Percentiles rank a stretch among this genome's conserved stretches.
phyloP scores from a whole-genome alignment of 192 early-diverging fungal genomes.

The Backusella mclennaniae region DNA sequence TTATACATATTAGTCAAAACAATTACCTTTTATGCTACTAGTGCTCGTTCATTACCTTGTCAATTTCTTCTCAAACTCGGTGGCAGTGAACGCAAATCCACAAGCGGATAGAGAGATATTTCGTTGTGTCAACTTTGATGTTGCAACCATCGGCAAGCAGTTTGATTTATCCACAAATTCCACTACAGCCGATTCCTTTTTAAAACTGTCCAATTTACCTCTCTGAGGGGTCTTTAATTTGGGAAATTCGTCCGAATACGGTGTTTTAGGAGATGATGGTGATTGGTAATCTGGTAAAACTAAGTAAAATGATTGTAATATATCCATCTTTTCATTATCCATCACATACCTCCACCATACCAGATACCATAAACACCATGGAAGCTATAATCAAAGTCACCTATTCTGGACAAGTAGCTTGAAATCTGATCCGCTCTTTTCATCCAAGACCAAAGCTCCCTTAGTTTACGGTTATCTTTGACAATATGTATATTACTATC shows the following conservation, averaged over 20 bases:
- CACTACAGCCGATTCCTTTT: neutral
- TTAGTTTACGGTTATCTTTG: slow-evolving; percentile 46
- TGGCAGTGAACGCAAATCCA: slow-evolving; percentile 47
- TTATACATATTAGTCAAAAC: slow-evolving; percentile 3
- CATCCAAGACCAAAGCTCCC: slow-evolving; percentile 54
- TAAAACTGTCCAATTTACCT: neutral
- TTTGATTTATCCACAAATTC: neutral
- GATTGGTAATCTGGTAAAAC: neutral
- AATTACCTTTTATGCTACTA: neutral
- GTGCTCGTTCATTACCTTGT: slow-evolving; percentile 28
- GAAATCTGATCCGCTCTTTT: slow-evolving; percentile 41
- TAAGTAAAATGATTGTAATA: neutral
- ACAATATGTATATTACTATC: slow-evolving; percentile 44
- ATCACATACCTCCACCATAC: slow-evolving; percentile 16
- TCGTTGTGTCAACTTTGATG: slow-evolving; percentile 45
- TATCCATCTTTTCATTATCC: neutral
- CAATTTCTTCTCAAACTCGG: slow-evolving; percentile 46
- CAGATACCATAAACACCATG: slow-evolving; percentile 52
- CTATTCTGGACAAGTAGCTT: slow-evolving; percentile 38
- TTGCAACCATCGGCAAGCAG: slow-evolving; percentile 37
- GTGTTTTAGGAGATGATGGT: slow-evolving; percentile 12
- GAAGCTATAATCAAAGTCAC: slow-evolving; percentile 52
- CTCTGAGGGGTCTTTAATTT: neutral
- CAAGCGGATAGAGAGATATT: slow-evolving; percentile 48
- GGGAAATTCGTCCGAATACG: neutral